Evolutionary conservation across 2,329 filamentous ascomycete species (phyloP).

Genomic region (Penicillium sp.): DNA sequence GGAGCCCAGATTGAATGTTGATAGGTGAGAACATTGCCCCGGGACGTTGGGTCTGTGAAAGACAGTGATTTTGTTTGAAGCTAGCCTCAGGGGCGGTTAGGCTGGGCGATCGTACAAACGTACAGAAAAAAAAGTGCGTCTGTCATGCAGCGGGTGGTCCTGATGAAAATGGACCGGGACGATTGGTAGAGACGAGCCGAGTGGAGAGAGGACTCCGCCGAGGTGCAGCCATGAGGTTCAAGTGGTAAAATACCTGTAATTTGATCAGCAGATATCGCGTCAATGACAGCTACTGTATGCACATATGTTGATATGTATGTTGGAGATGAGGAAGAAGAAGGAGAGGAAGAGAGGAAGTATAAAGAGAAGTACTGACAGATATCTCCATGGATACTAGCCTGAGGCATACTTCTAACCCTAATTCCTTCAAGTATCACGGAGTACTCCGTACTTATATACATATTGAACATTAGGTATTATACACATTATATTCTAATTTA

Average conservation of each 20-base stretch:
- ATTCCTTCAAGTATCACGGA: too few relatives aligned
- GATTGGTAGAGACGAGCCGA: conserved; percentile 6
- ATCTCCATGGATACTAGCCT: neutral
- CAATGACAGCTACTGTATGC: too few relatives aligned
- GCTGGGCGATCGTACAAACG: conserved; percentile 6
- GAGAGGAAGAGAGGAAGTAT: too few relatives aligned
- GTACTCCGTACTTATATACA: too few relatives aligned
- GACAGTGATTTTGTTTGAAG: conserved; percentile 25
- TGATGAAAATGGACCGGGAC: conserved; percentile 4
- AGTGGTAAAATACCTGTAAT: conserved; percentile 5
- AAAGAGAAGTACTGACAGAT: too few relatives aligned
- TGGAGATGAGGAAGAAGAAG: too few relatives aligned
- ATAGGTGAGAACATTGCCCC: conserved; percentile 8
- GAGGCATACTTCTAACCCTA: neutral
- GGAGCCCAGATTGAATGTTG: conserved; percentile 3
- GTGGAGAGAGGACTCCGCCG: conserved; percentile 6
- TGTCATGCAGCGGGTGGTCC: conserved; percentile 9
- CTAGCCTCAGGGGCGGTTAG: conserved; percentile 20
- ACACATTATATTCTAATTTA: too few relatives aligned
- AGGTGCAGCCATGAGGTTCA: conserved; percentile 6
- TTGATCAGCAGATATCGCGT: neutral
- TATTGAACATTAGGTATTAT: too few relatives aligned
- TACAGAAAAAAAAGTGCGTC: conserved; percentile 7
- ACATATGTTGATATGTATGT: too few relatives aligned
- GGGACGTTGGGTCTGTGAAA: conserved; percentile 13